phyloP scores from a whole-genome alignment of 768 basidiomycete species.

The Hypholoma fasciculare region DNA sequence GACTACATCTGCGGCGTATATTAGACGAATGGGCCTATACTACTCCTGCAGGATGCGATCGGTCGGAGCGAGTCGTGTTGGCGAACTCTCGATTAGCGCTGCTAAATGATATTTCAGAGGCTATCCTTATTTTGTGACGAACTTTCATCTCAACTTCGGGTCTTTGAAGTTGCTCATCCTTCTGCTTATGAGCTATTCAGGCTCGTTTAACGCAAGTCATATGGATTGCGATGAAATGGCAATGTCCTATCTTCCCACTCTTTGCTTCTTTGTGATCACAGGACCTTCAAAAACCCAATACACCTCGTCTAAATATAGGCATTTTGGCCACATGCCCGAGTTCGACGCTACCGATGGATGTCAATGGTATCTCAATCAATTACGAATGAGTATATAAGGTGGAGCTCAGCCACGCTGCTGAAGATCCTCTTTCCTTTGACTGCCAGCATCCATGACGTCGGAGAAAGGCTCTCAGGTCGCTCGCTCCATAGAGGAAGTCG shows the following conservation, averaged over 20 bases:
- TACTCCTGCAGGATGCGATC: neutral
- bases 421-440: conserved; percentile 1
- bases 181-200: neutral
- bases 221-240: neutral
- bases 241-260: neutral
- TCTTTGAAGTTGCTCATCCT: neutral
- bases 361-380: neutral
- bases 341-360: neutral
- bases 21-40: conserved; percentile 51
- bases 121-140: conserved; percentile 41
- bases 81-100: conserved; percentile 49
- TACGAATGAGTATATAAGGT: conserved; percentile 3
- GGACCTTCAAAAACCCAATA: neutral
- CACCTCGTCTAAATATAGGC: conserved; percentile 1
- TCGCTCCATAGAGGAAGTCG: conserved; percentile 4
- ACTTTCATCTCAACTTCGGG: neutral
- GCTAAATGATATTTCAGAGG: conserved; percentile 46
- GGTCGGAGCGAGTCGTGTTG: conserved; percentile 35
- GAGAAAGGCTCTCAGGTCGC: conserved; percentile 2
- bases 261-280: conserved; percentile 6
- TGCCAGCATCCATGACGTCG: conserved; percentile 5
- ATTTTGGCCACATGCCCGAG: neutral
- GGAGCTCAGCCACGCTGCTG: neutral
- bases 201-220: neutral
- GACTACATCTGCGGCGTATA: conserved; percentile 48